Base-by-base conservation (phyloP, 305 asterid species). In the Fraxinus albicans region DNA sequence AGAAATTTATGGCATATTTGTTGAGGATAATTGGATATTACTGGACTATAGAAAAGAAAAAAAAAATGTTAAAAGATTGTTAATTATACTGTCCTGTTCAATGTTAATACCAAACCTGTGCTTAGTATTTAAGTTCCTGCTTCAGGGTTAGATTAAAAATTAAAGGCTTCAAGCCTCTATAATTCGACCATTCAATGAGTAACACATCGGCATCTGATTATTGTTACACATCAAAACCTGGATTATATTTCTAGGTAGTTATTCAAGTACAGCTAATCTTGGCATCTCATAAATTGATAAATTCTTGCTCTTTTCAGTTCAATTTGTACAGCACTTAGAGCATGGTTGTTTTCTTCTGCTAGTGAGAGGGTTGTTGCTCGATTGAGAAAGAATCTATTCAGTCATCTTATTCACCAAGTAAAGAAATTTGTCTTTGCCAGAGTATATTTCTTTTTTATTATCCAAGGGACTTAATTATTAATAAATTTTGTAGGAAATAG, bases 311-410 rank as follows among this genome's bases (percentile, higher is more conserved):
- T 82, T 55, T 88, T 81, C 91, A 94, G 98, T 84, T 90, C 98
- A 77, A 83, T 90, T 79, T 88, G 91, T 89, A 91, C 97, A 44
- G 89, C 95, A 65, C 47, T 94, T 77, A 91, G 97, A 69, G 90
- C 97, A 65, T 94, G 98, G 98, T 78, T 94, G 87, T 94, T 94
- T 85, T 86, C 96, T 29, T 87, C 97, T 58, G 97, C 97, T 67
- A 94, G 98, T 79, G 98, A 94, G 89, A 90, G 95, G 86, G 97
- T 94, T 81, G 98, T 94, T 78, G 95, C 98, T 79, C 90, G 95
- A 8, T 80, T 94, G 78, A 87, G 98, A 82, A 94, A 88, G 91
- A 80, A 89, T 88, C 83, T 94, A 77, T 93, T 94, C 87, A 86
- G 93, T 81, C 97, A 92, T 86, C 98, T 94, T 84, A 72, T 94